Conservation (phyloP, 192 early-diverging fungal species). For the Backusella psychrophila region DNA sequence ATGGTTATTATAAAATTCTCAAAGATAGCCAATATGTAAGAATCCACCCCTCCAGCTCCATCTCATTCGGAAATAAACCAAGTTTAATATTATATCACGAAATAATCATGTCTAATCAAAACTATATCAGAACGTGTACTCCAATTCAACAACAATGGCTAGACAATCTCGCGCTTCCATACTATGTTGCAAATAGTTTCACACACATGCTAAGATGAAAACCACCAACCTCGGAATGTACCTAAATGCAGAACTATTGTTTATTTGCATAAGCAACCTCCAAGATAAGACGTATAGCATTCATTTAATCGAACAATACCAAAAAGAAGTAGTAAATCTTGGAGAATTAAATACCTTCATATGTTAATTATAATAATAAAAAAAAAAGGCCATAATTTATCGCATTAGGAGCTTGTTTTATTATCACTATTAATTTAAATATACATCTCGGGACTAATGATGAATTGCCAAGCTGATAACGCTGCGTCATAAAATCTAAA, state of each 20-base stretch:
- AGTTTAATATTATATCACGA: conserved; percentile 99
- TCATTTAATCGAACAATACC: no score
- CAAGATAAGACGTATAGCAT: no score
- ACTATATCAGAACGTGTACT: conserved; percentile 93
- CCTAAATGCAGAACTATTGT: background rate
- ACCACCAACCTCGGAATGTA: background rate
- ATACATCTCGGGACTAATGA: no score
- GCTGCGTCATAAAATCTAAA: no score
- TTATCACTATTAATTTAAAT: no score
- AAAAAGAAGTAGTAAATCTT: no score
- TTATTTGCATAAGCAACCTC: no score
- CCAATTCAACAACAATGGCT: conserved; percentile 83
- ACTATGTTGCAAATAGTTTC: conserved; percentile 82
- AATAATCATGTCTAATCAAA: conserved; percentile 92
- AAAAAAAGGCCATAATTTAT: no score
- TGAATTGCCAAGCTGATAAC: no score
- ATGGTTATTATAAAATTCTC: conserved; percentile 84
- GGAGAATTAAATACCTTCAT: no score
- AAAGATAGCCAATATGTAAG: conserved; percentile 97
- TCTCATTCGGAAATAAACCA: conserved; percentile 72
- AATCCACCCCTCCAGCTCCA: conserved; percentile 80
- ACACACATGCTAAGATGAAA: conserved; percentile 64
- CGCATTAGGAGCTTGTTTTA: no score
- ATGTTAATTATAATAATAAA: no score
- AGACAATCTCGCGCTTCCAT: conserved; percentile 86